Conservation (phyloP, 2,329 filamentous ascomycete species). For the Venturia asperata region DNA sequence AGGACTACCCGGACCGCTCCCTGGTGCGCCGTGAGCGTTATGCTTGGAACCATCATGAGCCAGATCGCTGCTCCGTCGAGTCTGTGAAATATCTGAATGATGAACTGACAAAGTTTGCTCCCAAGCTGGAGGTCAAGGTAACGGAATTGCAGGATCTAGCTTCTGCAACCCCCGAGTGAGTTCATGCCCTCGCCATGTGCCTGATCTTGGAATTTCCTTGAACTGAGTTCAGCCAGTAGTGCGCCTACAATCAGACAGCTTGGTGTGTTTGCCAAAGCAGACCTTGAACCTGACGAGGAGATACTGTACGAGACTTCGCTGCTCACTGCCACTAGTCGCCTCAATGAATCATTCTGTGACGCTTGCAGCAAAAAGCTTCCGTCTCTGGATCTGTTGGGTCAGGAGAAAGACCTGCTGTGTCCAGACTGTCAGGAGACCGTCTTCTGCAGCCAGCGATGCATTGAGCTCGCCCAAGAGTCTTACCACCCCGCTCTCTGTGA, state of each 20-base stretch:
- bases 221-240: constrained; percentile 13
- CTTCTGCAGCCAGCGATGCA: constrained; percentile 54
- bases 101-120: constrained; percentile 60
- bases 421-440: constrained; percentile 51
- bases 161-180: neutral
- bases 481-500: constrained; percentile 57
- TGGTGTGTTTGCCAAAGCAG: constrained; percentile 79
- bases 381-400: constrained; percentile 20
- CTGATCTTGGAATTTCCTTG: neutral
- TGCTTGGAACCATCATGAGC: constrained; percentile 56
- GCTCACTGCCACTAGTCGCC: constrained; percentile 79
- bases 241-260: constrained; percentile 61
- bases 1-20: constrained; percentile 60
- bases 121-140: constrained; percentile 72
- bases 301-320: constrained; percentile 79
- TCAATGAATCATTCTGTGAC: constrained; percentile 83
- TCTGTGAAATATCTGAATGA: constrained; percentile 63
- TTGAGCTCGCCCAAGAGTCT: constrained; percentile 45
- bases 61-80: constrained; percentile 48
- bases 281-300: constrained; percentile 67
- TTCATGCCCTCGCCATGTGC: neutral
- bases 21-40: constrained; percentile 60
- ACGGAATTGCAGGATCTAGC: constrained; percentile 66
- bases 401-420: constrained; percentile 36
- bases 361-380: constrained; percentile 74